phyloP scores from a whole-genome alignment of 2,329 filamentous ascomycete genomes.

The Xylariaceae sp. region DNA sequence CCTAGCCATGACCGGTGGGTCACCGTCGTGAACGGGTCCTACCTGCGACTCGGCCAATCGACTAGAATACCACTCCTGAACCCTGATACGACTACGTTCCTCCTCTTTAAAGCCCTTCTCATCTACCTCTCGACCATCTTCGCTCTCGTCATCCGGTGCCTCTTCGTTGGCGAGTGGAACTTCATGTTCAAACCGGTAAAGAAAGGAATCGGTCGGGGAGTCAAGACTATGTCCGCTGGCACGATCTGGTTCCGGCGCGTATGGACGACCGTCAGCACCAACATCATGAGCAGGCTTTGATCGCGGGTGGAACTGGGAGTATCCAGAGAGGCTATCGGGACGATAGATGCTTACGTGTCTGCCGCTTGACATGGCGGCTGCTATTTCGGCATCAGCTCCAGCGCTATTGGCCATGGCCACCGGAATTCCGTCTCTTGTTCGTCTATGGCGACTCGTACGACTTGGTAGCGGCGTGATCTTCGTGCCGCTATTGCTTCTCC shows the following conservation, averaged over 20 bases:
- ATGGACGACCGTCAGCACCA: constrained; percentile 3
- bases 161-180: constrained; percentile 1
- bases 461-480: constrained; percentile 13
- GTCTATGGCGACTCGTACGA: constrained; percentile 9
- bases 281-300: neutral
- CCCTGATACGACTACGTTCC: constrained; percentile 21
- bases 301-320: constrained; percentile 10
- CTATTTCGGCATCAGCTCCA: constrained; percentile 20
- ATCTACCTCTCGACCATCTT: constrained; percentile 11
- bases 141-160: constrained; percentile 14
- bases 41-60: constrained; percentile 3
- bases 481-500: constrained; percentile 7
- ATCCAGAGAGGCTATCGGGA: constrained; percentile 24
- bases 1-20: constrained; percentile 21
- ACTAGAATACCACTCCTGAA: constrained; percentile 24
- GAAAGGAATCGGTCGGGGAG: constrained; percentile 14
- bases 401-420: constrained; percentile 22
- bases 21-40: constrained; percentile 12
- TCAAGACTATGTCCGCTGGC: constrained; percentile 9
- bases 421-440: constrained; percentile 27
- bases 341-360: constrained; percentile 25
- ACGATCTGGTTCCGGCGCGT: constrained; percentile 9
- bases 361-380: constrained; percentile 14
- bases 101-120: constrained; percentile 18
- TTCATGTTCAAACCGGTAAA: constrained; percentile 17